phyloP scores from a whole-genome alignment of 2,329 filamentous ascomycete genomes.

The Neobulgaria alba region DNA sequence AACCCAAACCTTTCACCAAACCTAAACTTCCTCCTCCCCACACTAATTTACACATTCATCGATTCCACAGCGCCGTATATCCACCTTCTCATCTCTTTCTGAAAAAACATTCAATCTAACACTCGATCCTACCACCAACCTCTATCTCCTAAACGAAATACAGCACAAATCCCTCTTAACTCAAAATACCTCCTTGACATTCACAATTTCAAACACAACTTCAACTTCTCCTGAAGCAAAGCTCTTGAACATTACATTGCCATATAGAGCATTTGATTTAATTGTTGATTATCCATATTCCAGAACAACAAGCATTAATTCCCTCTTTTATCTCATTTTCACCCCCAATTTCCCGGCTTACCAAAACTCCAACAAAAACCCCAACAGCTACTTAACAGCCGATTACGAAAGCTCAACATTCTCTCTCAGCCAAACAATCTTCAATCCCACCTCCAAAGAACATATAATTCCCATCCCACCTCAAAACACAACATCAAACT shows the following conservation, averaged over 20 bases:
- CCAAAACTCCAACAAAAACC: conserved; percentile 29
- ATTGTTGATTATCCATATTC: conserved; percentile 27
- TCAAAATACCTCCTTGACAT: conserved; percentile 28
- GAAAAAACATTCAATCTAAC: conserved; percentile 28
- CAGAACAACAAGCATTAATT: conserved; percentile 26
- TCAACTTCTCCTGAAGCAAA: conserved; percentile 14
- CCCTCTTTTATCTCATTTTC: conserved; percentile 28
- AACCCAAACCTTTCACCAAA: too few species aligned
- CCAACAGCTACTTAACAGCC: not conserved
- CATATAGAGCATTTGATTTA: conserved; percentile 30
- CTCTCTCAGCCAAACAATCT: not conserved
- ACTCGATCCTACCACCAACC: conserved; percentile 27
- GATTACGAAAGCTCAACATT: not conserved
- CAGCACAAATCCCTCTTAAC: conserved; percentile 16
- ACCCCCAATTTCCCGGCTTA: conserved; percentile 30
- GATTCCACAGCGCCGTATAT: conserved; percentile 33
- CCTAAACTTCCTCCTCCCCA: conserved; percentile 27
- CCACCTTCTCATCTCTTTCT: conserved; percentile 30
- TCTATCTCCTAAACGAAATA: conserved; percentile 28
- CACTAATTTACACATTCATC: conserved; percentile 26
- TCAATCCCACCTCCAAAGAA: not conserved
- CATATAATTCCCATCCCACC: not conserved
- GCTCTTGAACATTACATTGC: conserved; percentile 27
- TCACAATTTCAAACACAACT: conserved; percentile 24
- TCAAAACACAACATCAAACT: not conserved